Evolutionary conservation across 352 stramenopile species (phyloP).

Genomic region (Pythium rishiriense): DNA sequence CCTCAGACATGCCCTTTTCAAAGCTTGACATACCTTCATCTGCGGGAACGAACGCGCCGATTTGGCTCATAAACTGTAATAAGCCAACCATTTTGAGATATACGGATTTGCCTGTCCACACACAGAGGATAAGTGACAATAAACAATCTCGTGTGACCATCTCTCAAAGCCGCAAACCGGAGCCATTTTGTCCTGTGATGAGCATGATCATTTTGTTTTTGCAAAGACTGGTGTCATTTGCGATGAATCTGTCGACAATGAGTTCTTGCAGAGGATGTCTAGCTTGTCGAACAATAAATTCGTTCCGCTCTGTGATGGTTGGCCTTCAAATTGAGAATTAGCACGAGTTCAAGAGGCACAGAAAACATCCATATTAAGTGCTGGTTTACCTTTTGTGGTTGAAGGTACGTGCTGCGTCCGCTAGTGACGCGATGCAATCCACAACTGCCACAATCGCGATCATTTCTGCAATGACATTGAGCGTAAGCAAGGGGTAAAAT

Average conservation of each 20-base stretch:
- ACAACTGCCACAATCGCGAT: conserved; percentile 61
- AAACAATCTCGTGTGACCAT: neutral
- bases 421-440: conserved; percentile 74
- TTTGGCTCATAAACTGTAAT: conserved; percentile 84
- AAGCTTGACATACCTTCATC: conserved; percentile 51
- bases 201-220: conserved; percentile 51
- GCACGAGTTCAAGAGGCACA: neutral
- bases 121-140: neutral
- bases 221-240: conserved; percentile 69
- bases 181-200: conserved; percentile 85
- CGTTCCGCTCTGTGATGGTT: conserved; percentile 42
- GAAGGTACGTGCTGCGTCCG: conserved; percentile 61
- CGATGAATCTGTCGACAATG: conserved; percentile 81
- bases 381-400: conserved; percentile 63
- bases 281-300: conserved; percentile 55
- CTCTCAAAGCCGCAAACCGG: conserved; percentile 38
- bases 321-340: conserved; percentile 34
- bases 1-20: neutral
- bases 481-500: neutral
- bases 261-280: conserved; percentile 85
- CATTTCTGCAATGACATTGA: conserved; percentile 51
- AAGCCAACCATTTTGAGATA: conserved; percentile 86
- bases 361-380: neutral
- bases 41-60: conserved; percentile 79
- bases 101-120: conserved; percentile 74